These are phyloP conservation scores for Rhododendron kiyosumense DNA, from an alignment of 148 eudicot species.

Conservation along the genomic window DNA sequence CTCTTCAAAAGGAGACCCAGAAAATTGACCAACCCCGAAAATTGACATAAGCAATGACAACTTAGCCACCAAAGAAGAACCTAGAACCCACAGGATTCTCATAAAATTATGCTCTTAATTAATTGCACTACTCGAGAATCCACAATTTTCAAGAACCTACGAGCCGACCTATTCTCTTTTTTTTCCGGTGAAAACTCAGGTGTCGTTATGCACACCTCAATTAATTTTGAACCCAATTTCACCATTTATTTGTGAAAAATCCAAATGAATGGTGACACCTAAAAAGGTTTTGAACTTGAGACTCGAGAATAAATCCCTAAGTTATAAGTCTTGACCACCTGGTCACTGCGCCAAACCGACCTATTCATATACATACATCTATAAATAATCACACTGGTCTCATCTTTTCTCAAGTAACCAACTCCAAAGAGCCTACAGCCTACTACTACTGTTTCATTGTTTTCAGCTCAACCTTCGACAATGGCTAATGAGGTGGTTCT, in stretches of 20 bases:
- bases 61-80: not conserved
- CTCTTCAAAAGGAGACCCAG: too few relatives aligned
- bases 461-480: not conserved
- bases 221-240: rapidly evolving
- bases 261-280: too few relatives aligned
- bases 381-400: not conserved
- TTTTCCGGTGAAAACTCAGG: too few relatives aligned
- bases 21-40: not conserved
- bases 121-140: not conserved
- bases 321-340: too few relatives aligned
- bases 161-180: not conserved
- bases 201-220: too few relatives aligned
- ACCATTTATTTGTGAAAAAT: too few relatives aligned
- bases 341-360: not conserved
- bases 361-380: not conserved
- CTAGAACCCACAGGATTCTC: not conserved
- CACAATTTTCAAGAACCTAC: not conserved
- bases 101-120: not conserved
- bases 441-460: not conserved
- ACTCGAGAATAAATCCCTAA: too few relatives aligned
- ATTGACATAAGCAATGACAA: not conserved
- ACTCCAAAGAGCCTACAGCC: not conserved
- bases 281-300: too few relatives aligned
- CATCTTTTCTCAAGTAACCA: not conserved
- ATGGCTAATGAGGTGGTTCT: conserved; percentile 17